Evolutionary conservation across 169 alveolate genomes (phyloP).

Genomic region (Eimeria mitis): DNA sequence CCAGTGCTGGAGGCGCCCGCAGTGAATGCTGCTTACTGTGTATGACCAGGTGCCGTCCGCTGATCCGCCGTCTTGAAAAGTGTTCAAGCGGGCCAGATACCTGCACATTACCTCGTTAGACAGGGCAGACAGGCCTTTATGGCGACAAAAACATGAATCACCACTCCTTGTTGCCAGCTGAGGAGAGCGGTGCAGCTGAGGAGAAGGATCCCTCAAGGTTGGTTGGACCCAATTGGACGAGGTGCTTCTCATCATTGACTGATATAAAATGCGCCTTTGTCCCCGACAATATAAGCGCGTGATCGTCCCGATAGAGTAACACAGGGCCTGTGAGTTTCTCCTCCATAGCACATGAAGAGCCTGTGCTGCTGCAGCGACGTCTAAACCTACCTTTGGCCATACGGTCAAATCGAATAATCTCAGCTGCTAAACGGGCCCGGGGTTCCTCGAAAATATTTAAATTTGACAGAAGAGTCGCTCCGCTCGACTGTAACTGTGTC

Average conservation of each 20-base stretch:
- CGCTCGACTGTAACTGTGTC: not conserved
- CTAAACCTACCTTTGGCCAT: constrained; percentile 7
- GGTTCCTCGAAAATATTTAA: constrained; percentile 7
- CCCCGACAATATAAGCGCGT: constrained; percentile 1
- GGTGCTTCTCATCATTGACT: constrained; percentile 4
- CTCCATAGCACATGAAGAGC: not conserved
- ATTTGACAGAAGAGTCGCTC: not conserved
- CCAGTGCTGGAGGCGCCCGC: not conserved
- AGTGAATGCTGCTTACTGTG: constrained; percentile 19
- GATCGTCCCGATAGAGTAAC: constrained; percentile 15
- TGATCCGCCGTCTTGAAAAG: constrained; percentile 29
- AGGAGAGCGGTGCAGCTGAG: constrained; percentile 1
- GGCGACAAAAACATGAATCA: not conserved
- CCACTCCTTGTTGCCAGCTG: constrained; percentile 45
- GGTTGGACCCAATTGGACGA: constrained; percentile 46
- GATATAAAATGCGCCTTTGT: constrained; percentile 17
- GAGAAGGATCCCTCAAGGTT: not conserved
- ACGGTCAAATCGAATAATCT: constrained; percentile 27
- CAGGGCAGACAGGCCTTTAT: not conserved
- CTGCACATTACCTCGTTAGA: not conserved
- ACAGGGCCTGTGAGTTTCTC: constrained; percentile 19
- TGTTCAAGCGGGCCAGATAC: constrained; percentile 46
- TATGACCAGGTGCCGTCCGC: constrained; percentile 58
- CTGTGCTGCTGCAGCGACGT: not conserved
- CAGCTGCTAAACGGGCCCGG: constrained; percentile 9